phyloP scores from a whole-genome alignment of 208 protist species.

The Leishmania aethiopica region DNA sequence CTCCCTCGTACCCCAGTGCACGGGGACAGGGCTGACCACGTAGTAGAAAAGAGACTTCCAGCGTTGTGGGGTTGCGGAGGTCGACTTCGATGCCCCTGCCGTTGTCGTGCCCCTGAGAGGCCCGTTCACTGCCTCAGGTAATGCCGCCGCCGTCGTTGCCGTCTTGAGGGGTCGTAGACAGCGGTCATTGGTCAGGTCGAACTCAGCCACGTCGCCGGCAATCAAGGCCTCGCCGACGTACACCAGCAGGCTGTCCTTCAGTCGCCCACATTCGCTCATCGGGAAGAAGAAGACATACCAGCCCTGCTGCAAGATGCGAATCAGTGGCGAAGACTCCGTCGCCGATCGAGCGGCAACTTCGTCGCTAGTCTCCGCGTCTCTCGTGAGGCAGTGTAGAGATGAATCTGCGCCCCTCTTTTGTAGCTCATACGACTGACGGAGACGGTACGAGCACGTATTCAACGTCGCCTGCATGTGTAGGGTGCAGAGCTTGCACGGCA shows the following conservation, averaged over 20 bases:
- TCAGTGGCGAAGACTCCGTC: background rate
- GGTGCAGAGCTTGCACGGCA: slow-evolving; percentile 32
- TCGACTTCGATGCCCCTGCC: background rate
- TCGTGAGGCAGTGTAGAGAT: too few relatives aligned
- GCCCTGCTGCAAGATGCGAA: background rate
- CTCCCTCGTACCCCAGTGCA: background rate
- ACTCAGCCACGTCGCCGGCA: slow-evolving; percentile 44
- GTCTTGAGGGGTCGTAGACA: background rate
- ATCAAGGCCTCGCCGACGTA: slow-evolving; percentile 40
- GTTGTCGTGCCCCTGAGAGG: background rate
- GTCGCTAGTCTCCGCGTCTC: background rate
- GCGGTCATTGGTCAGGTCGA: slow-evolving; percentile 39
- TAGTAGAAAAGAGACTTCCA: slow-evolving; percentile 48
- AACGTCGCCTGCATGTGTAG: slow-evolving; percentile 40
- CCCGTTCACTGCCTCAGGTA: background rate
- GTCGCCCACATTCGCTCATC: slow-evolving; percentile 57
- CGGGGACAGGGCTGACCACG: slow-evolving; percentile 33
- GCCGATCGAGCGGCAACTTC: background rate
- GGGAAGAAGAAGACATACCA: slow-evolving; percentile 67
- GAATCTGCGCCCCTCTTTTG: background rate
- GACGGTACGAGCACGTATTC: slow-evolving; percentile 48
- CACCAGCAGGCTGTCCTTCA: slow-evolving; percentile 41
- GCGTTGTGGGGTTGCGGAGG: background rate
- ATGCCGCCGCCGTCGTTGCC: background rate
- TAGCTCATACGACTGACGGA: slow-evolving; percentile 43